Base-by-base conservation (phyloP, 306 rosid genomes). In the Pueraria montana region DNA sequence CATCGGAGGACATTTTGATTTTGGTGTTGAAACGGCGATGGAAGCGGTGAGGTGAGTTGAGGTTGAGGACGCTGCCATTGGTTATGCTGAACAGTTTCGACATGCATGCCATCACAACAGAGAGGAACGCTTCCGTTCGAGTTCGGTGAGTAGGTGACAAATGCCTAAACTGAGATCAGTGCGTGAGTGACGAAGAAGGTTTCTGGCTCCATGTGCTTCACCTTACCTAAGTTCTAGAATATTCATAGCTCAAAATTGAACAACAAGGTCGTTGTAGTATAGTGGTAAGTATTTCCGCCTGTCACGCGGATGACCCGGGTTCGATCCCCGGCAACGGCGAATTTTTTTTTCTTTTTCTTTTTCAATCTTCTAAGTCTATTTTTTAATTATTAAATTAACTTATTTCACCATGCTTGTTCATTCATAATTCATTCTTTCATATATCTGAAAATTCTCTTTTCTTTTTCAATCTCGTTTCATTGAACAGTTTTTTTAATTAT, bases 241-340 rank as follows among this genome's bases (percentile, higher is more conserved):
- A 27, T 27, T 27, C 32, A 27, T 27, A 27, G 3, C 32, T 27
- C 32, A 27, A 1, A 3, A 34, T 1, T 4, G 6, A n/a, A 17
- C 6, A 23, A 3, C 64, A 58, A 21, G 1, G 66, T 61, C 38
- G 66, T 61, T 61, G 66, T 61, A 26, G 66, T 61, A 85, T 85
- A 85, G 82, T 85, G 87, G 84, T 80, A 10, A 84, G 87, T 80
- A 80, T 84, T 84, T 74, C 78, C 74, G 87, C 78, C 84, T 84
- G 87, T 84, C 84, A 84, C 81, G 80, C 87, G 71, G 87, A 76
- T 46, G 86, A 83, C 87, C 83, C 76, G 87, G 80, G 87, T 84
- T 84, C 82, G 84, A 85, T 85, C 87, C 87, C 82, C 75, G 87
- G 84, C 85, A 85, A 68, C 82, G 85, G 88, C 85, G 85, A 0